Evolutionary conservation across 768 basidiomycete genomes (phyloP).

Genomic region (Amanita molliuscula): DNA sequence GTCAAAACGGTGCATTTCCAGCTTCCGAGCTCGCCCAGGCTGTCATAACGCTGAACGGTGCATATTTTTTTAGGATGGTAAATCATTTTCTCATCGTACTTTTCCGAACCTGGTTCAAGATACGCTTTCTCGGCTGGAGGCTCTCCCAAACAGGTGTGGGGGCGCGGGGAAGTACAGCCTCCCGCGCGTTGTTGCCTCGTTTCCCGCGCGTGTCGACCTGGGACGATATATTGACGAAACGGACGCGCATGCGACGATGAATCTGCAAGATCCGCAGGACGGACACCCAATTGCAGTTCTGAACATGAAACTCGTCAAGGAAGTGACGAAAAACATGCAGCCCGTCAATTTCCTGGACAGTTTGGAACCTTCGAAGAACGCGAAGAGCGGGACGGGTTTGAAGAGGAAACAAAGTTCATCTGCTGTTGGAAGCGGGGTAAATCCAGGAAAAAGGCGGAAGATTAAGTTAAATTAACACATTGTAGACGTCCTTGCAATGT

Average conservation of each 20-base stretch:
- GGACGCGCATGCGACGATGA: background rate
- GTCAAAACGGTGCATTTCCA: constrained; percentile 23
- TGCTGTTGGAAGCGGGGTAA: background rate
- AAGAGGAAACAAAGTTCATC: constrained; percentile 8
- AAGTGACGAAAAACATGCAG: constrained; percentile 24
- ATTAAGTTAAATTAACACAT: background rate
- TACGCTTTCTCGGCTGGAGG: constrained; percentile 15
- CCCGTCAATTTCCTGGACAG: constrained; percentile 26
- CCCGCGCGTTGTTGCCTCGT: constrained; percentile 29
- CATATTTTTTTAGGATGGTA: constrained; percentile 20
- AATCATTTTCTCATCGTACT: constrained; percentile 21
- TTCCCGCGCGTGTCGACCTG: constrained; percentile 27
- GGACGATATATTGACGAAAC: constrained; percentile 18
- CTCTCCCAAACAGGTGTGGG: constrained; percentile 22
- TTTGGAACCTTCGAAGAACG: constrained; percentile 12
- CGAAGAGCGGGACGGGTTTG: background rate
- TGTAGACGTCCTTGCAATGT: background rate
- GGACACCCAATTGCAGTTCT: constrained; percentile 31
- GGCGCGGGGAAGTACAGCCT: constrained; percentile 31
- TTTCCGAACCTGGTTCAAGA: constrained; percentile 20
- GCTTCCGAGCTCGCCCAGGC: background rate
- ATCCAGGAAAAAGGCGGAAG: background rate
- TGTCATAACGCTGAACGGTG: background rate
- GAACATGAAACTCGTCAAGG: constrained; percentile 29
- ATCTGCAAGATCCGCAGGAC: constrained; percentile 26